Evolutionary conservation across 2,329 filamentous ascomycete genomes (phyloP).

Genomic region (Alternaria sp.): DNA sequence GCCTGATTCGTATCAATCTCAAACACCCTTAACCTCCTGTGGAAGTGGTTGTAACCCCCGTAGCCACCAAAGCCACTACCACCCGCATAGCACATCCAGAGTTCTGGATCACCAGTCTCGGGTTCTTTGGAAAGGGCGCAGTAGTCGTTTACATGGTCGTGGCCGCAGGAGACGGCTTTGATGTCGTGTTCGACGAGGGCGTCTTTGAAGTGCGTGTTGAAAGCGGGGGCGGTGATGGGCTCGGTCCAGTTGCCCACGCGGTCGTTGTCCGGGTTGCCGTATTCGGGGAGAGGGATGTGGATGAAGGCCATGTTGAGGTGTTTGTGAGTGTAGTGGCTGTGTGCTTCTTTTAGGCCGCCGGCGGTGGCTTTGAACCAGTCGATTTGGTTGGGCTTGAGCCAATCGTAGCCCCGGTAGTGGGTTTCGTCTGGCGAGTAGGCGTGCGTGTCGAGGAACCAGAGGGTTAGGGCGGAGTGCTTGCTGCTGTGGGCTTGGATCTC

Average conservation of each 20-base stretch:
- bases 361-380: constrained; percentile 90
- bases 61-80: constrained; percentile 94
- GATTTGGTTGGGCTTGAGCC: constrained; percentile 93
- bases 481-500: constrained; percentile 86
- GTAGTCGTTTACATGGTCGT: constrained; percentile 98
- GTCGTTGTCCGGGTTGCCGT: constrained; percentile 65
- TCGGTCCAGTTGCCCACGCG: constrained; percentile 79
- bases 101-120: constrained; percentile 54
- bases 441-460: constrained; percentile 96
- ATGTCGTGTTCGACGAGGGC: constrained; percentile 86
- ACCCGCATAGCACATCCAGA: constrained; percentile 99
- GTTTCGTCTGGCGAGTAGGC: constrained; percentile 89
- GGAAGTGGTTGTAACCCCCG: constrained; percentile 84
- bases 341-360: constrained; percentile 69
- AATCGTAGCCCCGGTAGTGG: constrained; percentile 92
- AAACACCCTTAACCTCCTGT: constrained; percentile 84
- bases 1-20: constrained; percentile 93
- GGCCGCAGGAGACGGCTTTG: constrained; percentile 86
- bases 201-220: constrained; percentile 92
- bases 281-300: constrained; percentile 94
- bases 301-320: constrained; percentile 98
- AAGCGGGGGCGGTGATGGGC: constrained; percentile 82
- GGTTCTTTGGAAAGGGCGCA: constrained; percentile 71
- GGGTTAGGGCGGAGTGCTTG: constrained; percentile 85
- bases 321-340: constrained; percentile 84